A percentile compares a stretch with the other conserved stretches of the same genome.
These are phyloP conservation scores for Wolfiporia cocos DNA, from an alignment of 1,284 basidiomycete species.

Conservation along the genomic window DNA sequence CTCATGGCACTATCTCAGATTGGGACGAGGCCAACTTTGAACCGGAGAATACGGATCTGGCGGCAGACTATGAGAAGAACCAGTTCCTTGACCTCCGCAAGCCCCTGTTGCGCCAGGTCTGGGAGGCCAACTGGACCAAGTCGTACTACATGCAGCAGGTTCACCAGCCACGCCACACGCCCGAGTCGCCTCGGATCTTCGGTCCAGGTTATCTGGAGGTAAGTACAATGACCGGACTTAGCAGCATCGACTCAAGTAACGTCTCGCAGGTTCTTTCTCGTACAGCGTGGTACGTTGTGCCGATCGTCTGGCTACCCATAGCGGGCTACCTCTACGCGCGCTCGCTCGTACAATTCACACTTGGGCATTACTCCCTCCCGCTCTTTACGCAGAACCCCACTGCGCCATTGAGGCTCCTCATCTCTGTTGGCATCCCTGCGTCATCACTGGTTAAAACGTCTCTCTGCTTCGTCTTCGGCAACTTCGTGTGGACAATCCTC, in stretches of 20 bases:
- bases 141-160: slow-evolving; percentile 96
- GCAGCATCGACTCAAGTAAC: slow-evolving; percentile 1
- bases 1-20: not conserved
- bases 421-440: slow-evolving; percentile 35
- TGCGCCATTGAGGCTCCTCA: slow-evolving; percentile 44
- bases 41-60: slow-evolving; percentile 80
- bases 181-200: slow-evolving; percentile 86
- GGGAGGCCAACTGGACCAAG: slow-evolving; percentile 85
- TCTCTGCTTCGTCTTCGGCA: slow-evolving; percentile 74
- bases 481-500: slow-evolving; percentile 91
- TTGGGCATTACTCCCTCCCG: slow-evolving; percentile 46
- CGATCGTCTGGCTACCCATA: slow-evolving; percentile 90
- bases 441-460: slow-evolving; percentile 44
- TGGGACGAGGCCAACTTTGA: slow-evolving; percentile 54
- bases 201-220: slow-evolving; percentile 81
- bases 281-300: slow-evolving; percentile 94
- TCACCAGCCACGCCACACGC: slow-evolving; percentile 90
- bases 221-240: slow-evolving; percentile 10
- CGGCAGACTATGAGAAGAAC: slow-evolving; percentile 79
- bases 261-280: slow-evolving; percentile 66
- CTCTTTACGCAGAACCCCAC: slow-evolving; percentile 47
- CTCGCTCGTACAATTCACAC: slow-evolving; percentile 74
- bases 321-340: slow-evolving; percentile 76
- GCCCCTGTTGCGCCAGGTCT: slow-evolving; percentile 84
- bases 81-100: slow-evolving; percentile 90